Percentiles rank a stretch among this genome's conserved stretches.
phyloP scores from a whole-genome alignment of 1,284 basidiomycete genomes.

The Apiotrichum akiyoshidainum region DNA sequence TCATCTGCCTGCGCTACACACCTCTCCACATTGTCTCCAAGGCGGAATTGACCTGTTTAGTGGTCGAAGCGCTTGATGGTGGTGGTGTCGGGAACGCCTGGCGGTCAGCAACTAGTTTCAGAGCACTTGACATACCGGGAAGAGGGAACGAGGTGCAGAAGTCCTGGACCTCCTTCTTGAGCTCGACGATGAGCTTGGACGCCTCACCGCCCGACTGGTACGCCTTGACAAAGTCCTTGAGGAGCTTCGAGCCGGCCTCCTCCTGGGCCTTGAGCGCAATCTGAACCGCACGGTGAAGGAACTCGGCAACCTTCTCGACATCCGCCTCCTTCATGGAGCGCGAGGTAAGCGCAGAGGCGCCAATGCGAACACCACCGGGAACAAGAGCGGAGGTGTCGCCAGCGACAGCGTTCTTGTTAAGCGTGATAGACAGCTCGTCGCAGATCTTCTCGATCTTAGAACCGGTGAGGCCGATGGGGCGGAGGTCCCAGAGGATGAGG shows the following conservation, averaged over 20 bases:
- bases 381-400: constrained; percentile 71
- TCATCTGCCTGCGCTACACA: background rate
- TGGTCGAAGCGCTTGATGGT: constrained; percentile 24
- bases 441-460: constrained; percentile 99
- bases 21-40: too few species aligned
- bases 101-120: too few species aligned
- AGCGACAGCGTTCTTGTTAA: constrained; percentile 62
- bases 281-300: constrained; percentile 89
- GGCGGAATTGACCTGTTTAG: background rate
- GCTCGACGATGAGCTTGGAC: constrained; percentile 55
- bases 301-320: constrained; percentile 77
- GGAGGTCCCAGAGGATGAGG: constrained; percentile 95
- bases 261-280: constrained; percentile 82
- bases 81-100: constrained; percentile 65
- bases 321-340: constrained; percentile 86
- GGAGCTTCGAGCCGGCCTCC: constrained; percentile 88
- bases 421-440: constrained; percentile 89
- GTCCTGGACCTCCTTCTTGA: constrained; percentile 46
- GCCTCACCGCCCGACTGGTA: constrained; percentile 69
- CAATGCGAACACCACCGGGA: constrained; percentile 95
- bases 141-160: constrained; percentile 79
- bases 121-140: constrained; percentile 60
- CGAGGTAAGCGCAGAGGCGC: constrained; percentile 89
- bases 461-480: constrained; percentile 91
- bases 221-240: constrained; percentile 91